Conservation (phyloP, 148 eudicot species). For the Rhododendron henanense region DNA sequence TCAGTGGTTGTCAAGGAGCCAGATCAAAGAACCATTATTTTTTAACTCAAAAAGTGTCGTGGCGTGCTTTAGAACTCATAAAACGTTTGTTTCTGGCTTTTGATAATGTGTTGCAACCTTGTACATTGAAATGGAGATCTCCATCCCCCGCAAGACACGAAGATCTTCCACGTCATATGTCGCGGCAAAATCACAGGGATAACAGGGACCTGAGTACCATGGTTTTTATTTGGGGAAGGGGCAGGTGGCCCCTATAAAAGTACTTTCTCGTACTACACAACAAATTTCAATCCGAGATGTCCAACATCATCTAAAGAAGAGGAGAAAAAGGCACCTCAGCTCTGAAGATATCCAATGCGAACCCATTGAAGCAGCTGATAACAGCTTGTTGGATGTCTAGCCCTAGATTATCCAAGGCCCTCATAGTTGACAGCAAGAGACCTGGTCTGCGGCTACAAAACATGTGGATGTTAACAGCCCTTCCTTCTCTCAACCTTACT, state of each 20-base stretch:
- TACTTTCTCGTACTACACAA: background rate
- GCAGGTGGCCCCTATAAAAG: background rate
- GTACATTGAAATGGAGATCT: background rate
- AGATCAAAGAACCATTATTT: background rate
- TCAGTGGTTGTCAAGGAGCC: background rate
- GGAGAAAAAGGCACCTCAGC: conserved; percentile 62
- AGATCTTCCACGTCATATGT: background rate
- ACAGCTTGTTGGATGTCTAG: conserved; percentile 92
- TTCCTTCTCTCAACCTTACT: conserved; percentile 82
- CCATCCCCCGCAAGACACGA: background rate
- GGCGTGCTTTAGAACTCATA: background rate
- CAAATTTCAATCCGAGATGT: background rate
- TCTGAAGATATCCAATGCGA: conserved; percentile 79
- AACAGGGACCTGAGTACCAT: background rate
- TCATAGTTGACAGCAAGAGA: conserved; percentile 69
- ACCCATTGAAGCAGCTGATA: conserved; percentile 93
- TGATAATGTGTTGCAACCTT: background rate
- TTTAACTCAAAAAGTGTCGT: background rate
- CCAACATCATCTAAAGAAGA: background rate
- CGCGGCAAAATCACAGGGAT: background rate
- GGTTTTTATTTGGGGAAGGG: background rate
- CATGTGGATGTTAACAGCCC: conserved; percentile 90
- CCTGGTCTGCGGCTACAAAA: conserved; percentile 85
- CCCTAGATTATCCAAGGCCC: conserved; percentile 72
- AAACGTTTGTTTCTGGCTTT: background rate